Evolutionary conservation across 257 asterid species (phyloP).

Genomic region (Solanum pimpinellifolium): DNA sequence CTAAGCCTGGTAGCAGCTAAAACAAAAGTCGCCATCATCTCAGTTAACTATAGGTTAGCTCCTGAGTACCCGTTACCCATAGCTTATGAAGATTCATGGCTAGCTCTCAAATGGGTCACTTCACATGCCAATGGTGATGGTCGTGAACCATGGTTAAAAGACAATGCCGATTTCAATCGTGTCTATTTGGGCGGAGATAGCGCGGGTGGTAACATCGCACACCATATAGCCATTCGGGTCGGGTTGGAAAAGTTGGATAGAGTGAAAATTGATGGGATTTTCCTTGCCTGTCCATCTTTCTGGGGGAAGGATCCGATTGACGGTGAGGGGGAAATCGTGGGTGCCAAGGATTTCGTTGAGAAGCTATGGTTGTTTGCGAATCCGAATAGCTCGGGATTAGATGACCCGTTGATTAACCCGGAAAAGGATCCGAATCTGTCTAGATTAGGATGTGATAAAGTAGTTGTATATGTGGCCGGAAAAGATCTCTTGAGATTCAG

Average conservation of each 20-base stretch:
- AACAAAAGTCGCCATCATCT: slow-evolving; percentile 27
- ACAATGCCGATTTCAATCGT: slow-evolving; percentile 28
- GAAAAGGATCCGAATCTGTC: slow-evolving; percentile 20
- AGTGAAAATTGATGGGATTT: slow-evolving; percentile 23
- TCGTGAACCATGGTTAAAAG: slow-evolving; percentile 28
- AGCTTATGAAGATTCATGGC: slow-evolving; percentile 50
- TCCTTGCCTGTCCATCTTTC: slow-evolving; percentile 42
- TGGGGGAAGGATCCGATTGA: slow-evolving; percentile 45
- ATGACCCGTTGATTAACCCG: slow-evolving; percentile 44
- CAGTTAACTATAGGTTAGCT: slow-evolving; percentile 54
- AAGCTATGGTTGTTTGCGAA: slow-evolving; percentile 26
- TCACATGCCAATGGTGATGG: slow-evolving; percentile 26
- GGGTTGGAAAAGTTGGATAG: slow-evolving; percentile 22
- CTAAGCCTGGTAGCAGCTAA: slow-evolving; percentile 20
- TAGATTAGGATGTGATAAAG: slow-evolving; percentile 22
- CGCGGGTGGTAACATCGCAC: slow-evolving; percentile 51
- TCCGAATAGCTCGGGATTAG: slow-evolving; percentile 41
- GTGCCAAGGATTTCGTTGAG: not conserved
- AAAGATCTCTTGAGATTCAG: slow-evolving; percentile 26
- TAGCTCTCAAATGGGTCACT: slow-evolving; percentile 38
- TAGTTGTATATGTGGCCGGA: slow-evolving; percentile 36
- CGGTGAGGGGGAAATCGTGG: slow-evolving; percentile 8
- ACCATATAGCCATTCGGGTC: slow-evolving; percentile 22
- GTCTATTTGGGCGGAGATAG: slow-evolving; percentile 56
- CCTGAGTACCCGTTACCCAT: slow-evolving; percentile 53